phyloP scores from a whole-genome alignment of 768 basidiomycete species.

The Naematelia aurantialba region DNA sequence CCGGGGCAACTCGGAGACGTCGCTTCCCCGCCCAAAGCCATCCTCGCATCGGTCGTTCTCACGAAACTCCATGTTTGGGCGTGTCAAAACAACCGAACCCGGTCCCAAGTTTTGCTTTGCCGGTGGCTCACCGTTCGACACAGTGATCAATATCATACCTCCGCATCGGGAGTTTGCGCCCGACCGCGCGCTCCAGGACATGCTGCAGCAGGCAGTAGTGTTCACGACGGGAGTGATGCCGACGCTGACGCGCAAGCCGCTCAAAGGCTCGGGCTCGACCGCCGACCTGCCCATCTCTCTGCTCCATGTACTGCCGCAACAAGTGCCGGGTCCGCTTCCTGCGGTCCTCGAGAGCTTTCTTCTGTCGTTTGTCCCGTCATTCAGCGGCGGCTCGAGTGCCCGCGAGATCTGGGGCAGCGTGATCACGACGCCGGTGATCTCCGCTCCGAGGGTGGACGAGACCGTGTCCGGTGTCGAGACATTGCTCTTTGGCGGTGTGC shows the following conservation, averaged over 20 bases:
- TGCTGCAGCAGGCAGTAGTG: slow-evolving; percentile 34
- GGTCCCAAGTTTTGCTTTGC: neutral
- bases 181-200: slow-evolving; percentile 23
- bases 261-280: slow-evolving; percentile 3
- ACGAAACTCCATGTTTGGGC: slow-evolving; percentile 12
- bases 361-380: slow-evolving; percentile 22
- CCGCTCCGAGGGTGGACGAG: neutral
- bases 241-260: slow-evolving; percentile 10
- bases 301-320: slow-evolving; percentile 27
- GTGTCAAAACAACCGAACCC: slow-evolving; percentile 2
- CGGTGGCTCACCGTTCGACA: slow-evolving; percentile 21
- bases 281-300: slow-evolving; percentile 15
- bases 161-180: slow-evolving; percentile 8
- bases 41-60: slow-evolving; percentile 1
- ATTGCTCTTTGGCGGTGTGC: slow-evolving; percentile 27
- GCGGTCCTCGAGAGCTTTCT: slow-evolving; percentile 32
- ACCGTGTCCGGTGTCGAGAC: slow-evolving; percentile 16
- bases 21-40: neutral
- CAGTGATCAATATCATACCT: slow-evolving; percentile 33
- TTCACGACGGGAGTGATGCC: slow-evolving; percentile 31
- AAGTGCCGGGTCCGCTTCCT: slow-evolving; percentile 21
- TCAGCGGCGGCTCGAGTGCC: slow-evolving; percentile 13
- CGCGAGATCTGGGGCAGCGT: slow-evolving; percentile 14
- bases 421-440: slow-evolving; percentile 10
- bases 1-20: neutral